Conservation (phyloP, 192 early-diverging fungal species). For the Endogone sp. region DNA sequence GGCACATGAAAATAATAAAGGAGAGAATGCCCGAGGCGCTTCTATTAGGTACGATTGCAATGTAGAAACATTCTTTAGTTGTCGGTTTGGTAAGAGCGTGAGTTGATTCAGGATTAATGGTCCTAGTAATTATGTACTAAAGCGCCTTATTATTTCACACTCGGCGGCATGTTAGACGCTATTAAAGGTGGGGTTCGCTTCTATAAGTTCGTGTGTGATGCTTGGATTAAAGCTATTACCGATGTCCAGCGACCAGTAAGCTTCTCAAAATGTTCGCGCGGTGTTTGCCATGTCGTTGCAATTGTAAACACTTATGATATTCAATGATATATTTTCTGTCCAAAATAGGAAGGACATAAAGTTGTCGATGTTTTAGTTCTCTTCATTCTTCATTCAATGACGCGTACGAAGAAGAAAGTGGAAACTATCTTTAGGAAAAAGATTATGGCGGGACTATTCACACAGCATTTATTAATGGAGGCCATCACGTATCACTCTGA, state of each 20-base stretch:
- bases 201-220: slow-evolving; percentile 64
- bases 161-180: slow-evolving; percentile 42
- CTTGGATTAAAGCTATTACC: slow-evolving; percentile 62
- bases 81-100: not conserved
- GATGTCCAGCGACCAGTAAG: slow-evolving; percentile 44
- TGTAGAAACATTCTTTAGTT: not conserved
- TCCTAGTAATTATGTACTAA: no score
- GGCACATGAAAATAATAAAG: not conserved
- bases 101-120: no score
- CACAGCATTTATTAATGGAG: slow-evolving; percentile 37
- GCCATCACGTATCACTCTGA: slow-evolving; percentile 40
- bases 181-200: slow-evolving; percentile 61
- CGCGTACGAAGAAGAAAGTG: slow-evolving; percentile 49
- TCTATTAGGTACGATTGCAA: not conserved
- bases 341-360: slow-evolving; percentile 35
- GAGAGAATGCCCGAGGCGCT: slow-evolving; percentile 33
- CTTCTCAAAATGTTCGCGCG: not conserved
- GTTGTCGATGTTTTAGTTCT: slow-evolving; percentile 49
- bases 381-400: slow-evolving; percentile 45
- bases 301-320: no score
- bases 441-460: slow-evolving; percentile 35
- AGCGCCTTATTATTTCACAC: not conserved
- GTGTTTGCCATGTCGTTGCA: not conserved
- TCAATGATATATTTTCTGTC: no score
- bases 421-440: slow-evolving; percentile 48